Evolutionary conservation across 2,329 filamentous ascomycete species (phyloP).

Genomic region (Fusarium palustre): DNA sequence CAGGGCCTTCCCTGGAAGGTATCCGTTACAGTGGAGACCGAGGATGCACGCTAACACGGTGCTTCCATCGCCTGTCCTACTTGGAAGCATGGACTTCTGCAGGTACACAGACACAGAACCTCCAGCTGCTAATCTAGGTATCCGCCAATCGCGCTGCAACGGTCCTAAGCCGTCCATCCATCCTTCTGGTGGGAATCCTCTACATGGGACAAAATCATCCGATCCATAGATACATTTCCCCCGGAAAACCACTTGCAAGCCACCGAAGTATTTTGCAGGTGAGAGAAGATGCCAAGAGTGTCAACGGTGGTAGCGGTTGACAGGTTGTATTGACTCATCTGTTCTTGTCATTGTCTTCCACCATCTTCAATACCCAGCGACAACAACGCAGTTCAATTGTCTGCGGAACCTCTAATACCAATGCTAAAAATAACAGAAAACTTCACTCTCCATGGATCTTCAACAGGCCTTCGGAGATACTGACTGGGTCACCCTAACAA

Average conservation of each 20-base stretch:
- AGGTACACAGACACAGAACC: conserved; percentile 40
- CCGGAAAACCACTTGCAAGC: conserved; percentile 31
- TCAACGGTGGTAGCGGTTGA: background rate
- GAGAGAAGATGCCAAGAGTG: background rate
- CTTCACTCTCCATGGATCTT: conserved; percentile 29
- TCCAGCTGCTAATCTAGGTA: background rate
- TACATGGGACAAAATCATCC: background rate
- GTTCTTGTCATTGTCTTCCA: background rate
- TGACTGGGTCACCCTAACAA: conserved; percentile 7
- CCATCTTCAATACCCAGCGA: background rate
- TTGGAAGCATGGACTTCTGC: conserved; percentile 24
- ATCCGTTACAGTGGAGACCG: conserved; percentile 11
- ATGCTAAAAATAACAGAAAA: conserved; percentile 36
- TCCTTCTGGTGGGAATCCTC: background rate
- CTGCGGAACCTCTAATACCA: background rate
- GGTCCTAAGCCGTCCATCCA: conserved; percentile 15
- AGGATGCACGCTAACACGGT: background rate
- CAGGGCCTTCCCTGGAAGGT: conserved; percentile 25
- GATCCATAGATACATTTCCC: conserved; percentile 7
- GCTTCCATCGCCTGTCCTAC: background rate
- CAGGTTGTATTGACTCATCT: background rate
- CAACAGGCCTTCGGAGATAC: conserved; percentile 26
- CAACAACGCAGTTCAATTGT: background rate
- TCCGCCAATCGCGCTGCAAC: conserved; percentile 39
- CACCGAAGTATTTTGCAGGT: conserved; percentile 3